phyloP scores from a whole-genome alignment of 306 rosid species.

The Glycine latifolia region DNA sequence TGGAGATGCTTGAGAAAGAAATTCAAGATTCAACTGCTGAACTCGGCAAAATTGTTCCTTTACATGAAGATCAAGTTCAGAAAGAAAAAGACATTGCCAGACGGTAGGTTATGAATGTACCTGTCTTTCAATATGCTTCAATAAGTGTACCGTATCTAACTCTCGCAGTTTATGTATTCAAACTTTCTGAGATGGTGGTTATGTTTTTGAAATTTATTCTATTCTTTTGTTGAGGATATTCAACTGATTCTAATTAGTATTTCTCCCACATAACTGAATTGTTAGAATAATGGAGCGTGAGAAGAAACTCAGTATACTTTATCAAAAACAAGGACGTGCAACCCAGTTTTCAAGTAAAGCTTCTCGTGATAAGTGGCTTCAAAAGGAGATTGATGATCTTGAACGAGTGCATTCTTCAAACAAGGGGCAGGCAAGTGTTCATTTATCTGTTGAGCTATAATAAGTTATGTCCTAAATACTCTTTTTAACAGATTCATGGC shows the following conservation, averaged over 20 bases:
- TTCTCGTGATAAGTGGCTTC: conserved; percentile 99
- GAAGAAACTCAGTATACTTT: conserved; percentile 96
- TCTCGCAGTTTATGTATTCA: conserved; percentile 16
- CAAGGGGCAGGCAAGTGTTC: conserved; percentile 70
- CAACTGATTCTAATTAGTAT: conserved; percentile 13
- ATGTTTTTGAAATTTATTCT: not conserved
- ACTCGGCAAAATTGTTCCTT: conserved; percentile 78
- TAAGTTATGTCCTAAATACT: conserved; percentile 10
- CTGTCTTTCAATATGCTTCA: conserved; percentile 43
- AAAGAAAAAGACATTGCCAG: conserved; percentile 81
- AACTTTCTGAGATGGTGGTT: not conserved
- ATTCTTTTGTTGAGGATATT: conserved; percentile 26
- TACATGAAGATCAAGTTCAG: conserved; percentile 69
- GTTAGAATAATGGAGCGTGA: conserved; percentile 94
- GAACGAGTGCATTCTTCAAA: conserved; percentile 82
- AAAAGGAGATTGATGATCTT: conserved; percentile 88
- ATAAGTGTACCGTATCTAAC: conserved; percentile 16
- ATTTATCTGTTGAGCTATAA: conserved; percentile 24
- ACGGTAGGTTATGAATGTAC: conserved; percentile 61
- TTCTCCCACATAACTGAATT: conserved; percentile 42
- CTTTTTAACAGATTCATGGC: conserved; percentile 9
- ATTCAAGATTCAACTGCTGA: conserved; percentile 79
- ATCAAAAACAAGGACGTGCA: conserved; percentile 99
- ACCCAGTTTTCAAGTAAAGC: conserved; percentile 97
- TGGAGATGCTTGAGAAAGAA: conserved; percentile 68